Evolutionary conservation across 371 early-diverging fungal genomes (phyloP).

Genomic region (Mucor velutinosus): DNA sequence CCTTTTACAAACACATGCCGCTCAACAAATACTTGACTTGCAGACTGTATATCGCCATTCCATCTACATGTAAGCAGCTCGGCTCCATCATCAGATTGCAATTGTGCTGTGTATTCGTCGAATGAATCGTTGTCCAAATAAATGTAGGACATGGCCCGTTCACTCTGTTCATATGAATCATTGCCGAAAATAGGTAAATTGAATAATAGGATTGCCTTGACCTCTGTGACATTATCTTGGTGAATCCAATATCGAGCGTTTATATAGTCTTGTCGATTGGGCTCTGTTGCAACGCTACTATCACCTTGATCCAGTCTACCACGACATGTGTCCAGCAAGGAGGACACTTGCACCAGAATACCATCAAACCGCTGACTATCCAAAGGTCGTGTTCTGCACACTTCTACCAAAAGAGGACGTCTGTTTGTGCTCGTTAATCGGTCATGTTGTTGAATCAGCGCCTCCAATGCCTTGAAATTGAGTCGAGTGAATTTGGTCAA

Average conservation of each 20-base stretch:
- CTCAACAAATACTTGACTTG: constrained; percentile 87
- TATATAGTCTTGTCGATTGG: constrained; percentile 33
- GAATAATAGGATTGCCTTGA: constrained; percentile 90
- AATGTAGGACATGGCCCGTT: constrained; percentile 76
- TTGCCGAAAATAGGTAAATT: constrained; percentile 87
- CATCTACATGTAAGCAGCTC: constrained; percentile 87
- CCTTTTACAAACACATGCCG: constrained; percentile 71
- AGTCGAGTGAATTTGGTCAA: constrained; percentile 90
- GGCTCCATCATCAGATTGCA: constrained; percentile 93
- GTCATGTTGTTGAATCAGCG: constrained; percentile 90
- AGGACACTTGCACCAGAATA: constrained; percentile 80
- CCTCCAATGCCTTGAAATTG: constrained; percentile 94
- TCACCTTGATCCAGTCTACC: constrained; percentile 30
- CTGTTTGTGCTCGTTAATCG: constrained; percentile 26
- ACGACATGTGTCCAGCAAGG: constrained; percentile 80
- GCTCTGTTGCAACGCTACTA: neutral
- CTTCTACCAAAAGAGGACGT: constrained; percentile 25
- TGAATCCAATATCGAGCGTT: constrained; percentile 97
- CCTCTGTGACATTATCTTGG: constrained; percentile 94
- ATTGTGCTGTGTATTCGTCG: constrained; percentile 87
- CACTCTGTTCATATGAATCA: constrained; percentile 59
- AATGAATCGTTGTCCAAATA: constrained; percentile 95
- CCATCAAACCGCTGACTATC: constrained; percentile 68
- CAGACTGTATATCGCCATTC: constrained; percentile 69
- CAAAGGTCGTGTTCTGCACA: constrained; percentile 27